Base-by-base conservation (phyloP, 1,139 yeast species). In the Yamadazyma oceani region DNA sequence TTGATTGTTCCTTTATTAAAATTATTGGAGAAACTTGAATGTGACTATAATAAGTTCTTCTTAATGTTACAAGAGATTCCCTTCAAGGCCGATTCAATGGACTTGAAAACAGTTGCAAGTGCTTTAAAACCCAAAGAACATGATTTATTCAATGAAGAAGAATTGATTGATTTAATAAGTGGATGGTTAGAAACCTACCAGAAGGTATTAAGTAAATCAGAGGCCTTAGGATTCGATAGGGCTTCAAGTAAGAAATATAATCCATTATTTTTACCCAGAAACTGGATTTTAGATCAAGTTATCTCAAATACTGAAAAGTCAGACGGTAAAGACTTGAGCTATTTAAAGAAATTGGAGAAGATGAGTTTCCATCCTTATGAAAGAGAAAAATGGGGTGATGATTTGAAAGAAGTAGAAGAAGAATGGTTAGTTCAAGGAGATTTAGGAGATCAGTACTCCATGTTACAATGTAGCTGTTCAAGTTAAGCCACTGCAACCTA, bases 221-320 rank as follows among this genome's bases (percentile, higher is more conserved):
- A 46, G 12, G 32, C 47, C 7, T 35, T 51, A 13, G 57, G 54
- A 26, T 61, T 60, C 13, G 54, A 50, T 4, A 67, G 85, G 28
- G 49, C 49, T 4, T 48, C 46, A 3, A 76, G 88, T 41, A 53
- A 62, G 11, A 39, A 48, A 2, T 69, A 64, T 38, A 92, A 92
- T 53, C 98, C 98, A 2, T 55, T 77, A 27, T 90, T 92, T 53
- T 72, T 86, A 12, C 95, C 96, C 12, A 73, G 92, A 43, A 85
- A 82, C 48, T 88, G 96, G 92, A 80, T 90, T 36, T 66, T 92
- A 38, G 90, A 88, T 40, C 92, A 89, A 44, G 96, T 88, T 0
- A 83, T 87, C 37, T 69, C 73, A 23, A 62, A 64, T 36, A 69
- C 78, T 0, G 60, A 64, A 35, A 68, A 65, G 8, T 57, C 64